These are phyloP conservation scores for Trametes polyzona DNA, from an alignment of 1,284 basidiomycete genomes.

Conservation along the genomic window DNA sequence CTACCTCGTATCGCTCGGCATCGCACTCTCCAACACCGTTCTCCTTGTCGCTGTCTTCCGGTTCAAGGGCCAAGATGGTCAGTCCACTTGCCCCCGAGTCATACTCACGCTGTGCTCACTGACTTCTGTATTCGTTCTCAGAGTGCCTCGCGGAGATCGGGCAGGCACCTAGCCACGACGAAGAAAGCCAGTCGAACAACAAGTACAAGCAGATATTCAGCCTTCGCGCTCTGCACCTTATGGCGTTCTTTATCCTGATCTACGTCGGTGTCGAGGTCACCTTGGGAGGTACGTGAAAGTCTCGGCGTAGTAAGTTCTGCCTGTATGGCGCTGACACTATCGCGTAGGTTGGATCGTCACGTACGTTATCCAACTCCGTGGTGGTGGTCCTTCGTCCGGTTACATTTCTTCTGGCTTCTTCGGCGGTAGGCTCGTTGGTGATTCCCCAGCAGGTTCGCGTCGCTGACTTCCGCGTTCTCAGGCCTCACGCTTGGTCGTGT, in stretches of 20 bases:
- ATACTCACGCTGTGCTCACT: neutral
- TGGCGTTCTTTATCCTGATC: constrained; percentile 49
- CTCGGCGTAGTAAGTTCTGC: neutral
- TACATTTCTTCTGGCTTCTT: constrained; percentile 57
- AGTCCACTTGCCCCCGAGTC: neutral
- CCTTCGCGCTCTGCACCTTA: constrained; percentile 42
- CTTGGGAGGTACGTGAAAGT: constrained; percentile 41
- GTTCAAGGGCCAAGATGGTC: constrained; percentile 59
- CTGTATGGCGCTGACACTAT: neutral
- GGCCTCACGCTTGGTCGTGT: constrained; percentile 51
- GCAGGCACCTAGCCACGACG: constrained; percentile 28
- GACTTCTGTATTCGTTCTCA: constrained; percentile 8
- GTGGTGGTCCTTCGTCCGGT: constrained; percentile 51
- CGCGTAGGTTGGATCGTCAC: constrained; percentile 55
- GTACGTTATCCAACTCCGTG: constrained; percentile 48
- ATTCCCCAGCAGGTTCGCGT: neutral
- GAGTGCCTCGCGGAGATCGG: constrained; percentile 41
- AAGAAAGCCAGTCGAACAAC: constrained; percentile 25
- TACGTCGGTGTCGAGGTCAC: constrained; percentile 55
- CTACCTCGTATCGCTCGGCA: constrained; percentile 61
- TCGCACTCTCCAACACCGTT: constrained; percentile 52
- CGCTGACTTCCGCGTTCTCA: constrained; percentile 3
- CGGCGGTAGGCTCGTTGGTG: neutral
- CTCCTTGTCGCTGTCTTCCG: constrained; percentile 55
- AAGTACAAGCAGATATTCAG: constrained; percentile 45